A percentile compares a stretch with the other conserved stretches of the same genome.
These are phyloP conservation scores for Biscogniauxia marginata DNA, from an alignment of 2,329 filamentous ascomycete species.

Conservation along the genomic window DNA sequence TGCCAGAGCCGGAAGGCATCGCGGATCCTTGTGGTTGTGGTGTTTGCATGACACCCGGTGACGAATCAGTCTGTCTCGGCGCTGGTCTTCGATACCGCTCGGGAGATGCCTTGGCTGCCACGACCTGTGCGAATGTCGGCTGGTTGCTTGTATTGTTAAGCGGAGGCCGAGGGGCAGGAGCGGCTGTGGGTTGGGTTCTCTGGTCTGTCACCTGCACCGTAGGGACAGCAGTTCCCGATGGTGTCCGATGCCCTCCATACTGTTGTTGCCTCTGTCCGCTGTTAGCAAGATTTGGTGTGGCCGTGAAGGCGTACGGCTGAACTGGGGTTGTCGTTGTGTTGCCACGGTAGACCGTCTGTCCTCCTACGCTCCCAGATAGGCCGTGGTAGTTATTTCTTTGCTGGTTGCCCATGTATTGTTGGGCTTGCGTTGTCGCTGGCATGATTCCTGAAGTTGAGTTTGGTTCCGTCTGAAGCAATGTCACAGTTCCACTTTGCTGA, in stretches of 20 bases:
- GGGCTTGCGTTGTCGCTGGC: constrained; percentile 45
- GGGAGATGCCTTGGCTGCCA: constrained; percentile 65
- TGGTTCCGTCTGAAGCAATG: constrained; percentile 73
- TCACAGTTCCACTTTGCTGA: constrained; percentile 70
- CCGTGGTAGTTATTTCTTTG: constrained; percentile 52
- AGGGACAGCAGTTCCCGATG: constrained; percentile 44
- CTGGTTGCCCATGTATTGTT: constrained; percentile 49
- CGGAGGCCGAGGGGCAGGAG: constrained; percentile 42
- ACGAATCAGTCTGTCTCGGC: constrained; percentile 54
- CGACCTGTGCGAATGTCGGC: constrained; percentile 56
- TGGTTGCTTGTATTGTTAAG: constrained; percentile 41
- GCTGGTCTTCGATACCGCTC: constrained; percentile 78
- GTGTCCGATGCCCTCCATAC: constrained; percentile 46
- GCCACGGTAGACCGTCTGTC: constrained; percentile 52
- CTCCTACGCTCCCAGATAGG: constrained; percentile 44
- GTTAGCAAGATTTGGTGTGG: constrained; percentile 64
- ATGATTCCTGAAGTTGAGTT: constrained; percentile 63
- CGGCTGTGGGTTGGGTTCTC: constrained; percentile 40
- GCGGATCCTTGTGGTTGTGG: constrained; percentile 38
- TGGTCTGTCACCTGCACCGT: constrained; percentile 40
- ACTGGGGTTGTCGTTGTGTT: constrained; percentile 57
- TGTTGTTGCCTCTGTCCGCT: constrained; percentile 52
- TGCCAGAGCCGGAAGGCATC: constrained; percentile 50
- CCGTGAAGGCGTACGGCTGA: constrained; percentile 75
- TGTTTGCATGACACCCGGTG: constrained; percentile 30